Evolutionary conservation across 2,329 filamentous ascomycete species (phyloP), one percentile per base, ranked within the genome.

Genomic region (Sporothrix pallida): DNA sequence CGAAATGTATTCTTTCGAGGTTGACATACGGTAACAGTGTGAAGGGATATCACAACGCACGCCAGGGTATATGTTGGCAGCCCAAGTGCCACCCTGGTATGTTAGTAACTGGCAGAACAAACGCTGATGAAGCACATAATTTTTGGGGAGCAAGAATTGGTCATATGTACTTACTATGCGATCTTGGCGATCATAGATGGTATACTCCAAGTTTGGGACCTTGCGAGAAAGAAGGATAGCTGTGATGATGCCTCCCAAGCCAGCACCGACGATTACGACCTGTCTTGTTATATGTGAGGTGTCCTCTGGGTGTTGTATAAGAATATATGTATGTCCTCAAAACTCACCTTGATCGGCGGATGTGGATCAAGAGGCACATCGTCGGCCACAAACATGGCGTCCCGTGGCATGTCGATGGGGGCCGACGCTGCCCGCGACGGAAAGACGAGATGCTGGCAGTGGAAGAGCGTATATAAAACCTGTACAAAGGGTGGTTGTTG

Each of bases 1-100:
- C 2, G 31, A 37, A 37, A 37, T 7, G 31, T 5, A 37, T 2
- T 37, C 3, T 37, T 37, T 37, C 4, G 31, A 37, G 13, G 31
- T 58, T 20, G n/a, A 44, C 62, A 74, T 60, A 74, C 73, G 76
- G 71, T 76, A 77, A 10, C 48, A 71, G 44, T 77, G 75, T 15
- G 76, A 75, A 1, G 76, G 76, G 3, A 77, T 74, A 31, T 77
- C 76, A 44, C 76, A 77, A 3, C 75, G 58, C 13, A 77, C 75
- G 9, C 76, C 75, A 10, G 75, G 74, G 60, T 76, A 76, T n/a
- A 72, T 56, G 50, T 75, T 71, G 13, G 58, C 60, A 37, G 73
- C 67, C 74, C 74, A 76, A 12, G 71, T 74, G 58, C 76, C 70
- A 23, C 74, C 70, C 75, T 75, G 17, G 31, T 9, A 44, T 9